phyloP scores from a whole-genome alignment of 495 filamentous ascomycete species.

The Chaetomium cochliodes region DNA sequence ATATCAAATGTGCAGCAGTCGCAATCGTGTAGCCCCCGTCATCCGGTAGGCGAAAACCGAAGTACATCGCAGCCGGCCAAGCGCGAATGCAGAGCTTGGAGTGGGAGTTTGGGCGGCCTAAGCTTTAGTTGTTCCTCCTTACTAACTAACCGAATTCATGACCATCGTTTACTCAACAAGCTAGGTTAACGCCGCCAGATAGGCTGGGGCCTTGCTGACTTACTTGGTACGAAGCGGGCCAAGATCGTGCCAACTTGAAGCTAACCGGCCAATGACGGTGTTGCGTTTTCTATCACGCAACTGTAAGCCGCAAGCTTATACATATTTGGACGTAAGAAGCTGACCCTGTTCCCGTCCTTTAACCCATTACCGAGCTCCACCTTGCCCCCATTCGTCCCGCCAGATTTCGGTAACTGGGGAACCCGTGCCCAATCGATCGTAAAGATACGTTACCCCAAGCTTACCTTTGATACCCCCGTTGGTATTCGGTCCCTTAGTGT shows the following conservation, averaged over 20 bases:
- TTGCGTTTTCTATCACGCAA: background rate
- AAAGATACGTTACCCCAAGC: background rate
- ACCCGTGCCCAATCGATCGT: conserved; percentile 4
- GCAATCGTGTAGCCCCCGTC: background rate
- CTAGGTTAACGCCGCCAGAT: too few species aligned
- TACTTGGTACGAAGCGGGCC: too few species aligned
- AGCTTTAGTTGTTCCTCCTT: too few species aligned
- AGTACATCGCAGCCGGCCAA: too few species aligned
- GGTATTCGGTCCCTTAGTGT: too few species aligned
- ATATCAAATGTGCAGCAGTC: background rate
- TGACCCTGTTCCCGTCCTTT: background rate
- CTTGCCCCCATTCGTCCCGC: background rate
- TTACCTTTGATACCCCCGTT: background rate
- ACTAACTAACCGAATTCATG: too few species aligned
- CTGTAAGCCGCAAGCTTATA: background rate
- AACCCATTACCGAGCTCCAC: background rate
- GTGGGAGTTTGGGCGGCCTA: too few species aligned
- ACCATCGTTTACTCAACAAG: too few species aligned
- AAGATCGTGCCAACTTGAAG: too few species aligned
- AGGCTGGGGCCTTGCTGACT: too few species aligned
- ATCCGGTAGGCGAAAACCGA: background rate
- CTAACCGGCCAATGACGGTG: background rate
- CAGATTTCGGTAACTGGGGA: too few species aligned
- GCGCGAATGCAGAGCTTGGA: too few species aligned
- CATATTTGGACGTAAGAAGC: background rate